These are phyloP conservation scores for Catunica adiposa DNA, from an alignment of 2,329 filamentous ascomycete genomes.

Conservation along the genomic window DNA sequence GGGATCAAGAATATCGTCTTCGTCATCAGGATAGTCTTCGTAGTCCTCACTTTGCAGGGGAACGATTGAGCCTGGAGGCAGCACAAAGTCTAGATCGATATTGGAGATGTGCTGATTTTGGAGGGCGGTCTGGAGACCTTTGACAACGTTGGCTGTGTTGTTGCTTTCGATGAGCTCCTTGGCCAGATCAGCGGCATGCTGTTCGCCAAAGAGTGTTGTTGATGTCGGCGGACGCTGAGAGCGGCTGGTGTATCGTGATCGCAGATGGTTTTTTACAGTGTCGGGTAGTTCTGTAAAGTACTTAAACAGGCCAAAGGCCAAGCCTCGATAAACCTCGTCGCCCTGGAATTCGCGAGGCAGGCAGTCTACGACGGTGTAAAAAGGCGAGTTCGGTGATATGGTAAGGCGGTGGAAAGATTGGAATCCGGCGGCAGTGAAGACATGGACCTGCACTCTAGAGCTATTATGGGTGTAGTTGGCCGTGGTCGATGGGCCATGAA, in stretches of 20 bases:
- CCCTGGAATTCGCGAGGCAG: slow-evolving; percentile 89
- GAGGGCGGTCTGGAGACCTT: slow-evolving; percentile 57
- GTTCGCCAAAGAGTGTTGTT: slow-evolving; percentile 65
- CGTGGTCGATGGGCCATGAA: slow-evolving; percentile 82
- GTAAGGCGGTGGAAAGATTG: slow-evolving; percentile 83
- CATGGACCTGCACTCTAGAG: slow-evolving; percentile 85
- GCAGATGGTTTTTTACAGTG: slow-evolving; percentile 55
- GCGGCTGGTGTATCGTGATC: slow-evolving; percentile 30
- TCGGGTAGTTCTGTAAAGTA: slow-evolving; percentile 82
- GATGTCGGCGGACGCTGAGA: slow-evolving; percentile 42
- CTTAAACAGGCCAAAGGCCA: slow-evolving; percentile 85
- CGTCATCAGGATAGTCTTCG: slow-evolving; percentile 42
- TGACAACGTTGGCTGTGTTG: slow-evolving; percentile 54
- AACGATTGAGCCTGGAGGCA: slow-evolving; percentile 64
- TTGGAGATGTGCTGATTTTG: slow-evolving; percentile 70
- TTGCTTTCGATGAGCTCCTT: slow-evolving; percentile 72
- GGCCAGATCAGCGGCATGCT: slow-evolving; percentile 83
- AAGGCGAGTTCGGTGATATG: slow-evolving; percentile 78
- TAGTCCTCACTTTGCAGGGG: slow-evolving; percentile 43
- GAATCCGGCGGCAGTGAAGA: slow-evolving; percentile 78
- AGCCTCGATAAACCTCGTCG: slow-evolving; percentile 76
- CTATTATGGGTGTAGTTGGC: slow-evolving; percentile 74
- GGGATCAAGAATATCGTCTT: slow-evolving; percentile 50
- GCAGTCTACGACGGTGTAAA: slow-evolving; percentile 79
- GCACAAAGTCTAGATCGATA: slow-evolving; percentile 71